Evolutionary conservation across 805 yeast species (phyloP).

Genomic region (Saccharomycopsis sp.): DNA sequence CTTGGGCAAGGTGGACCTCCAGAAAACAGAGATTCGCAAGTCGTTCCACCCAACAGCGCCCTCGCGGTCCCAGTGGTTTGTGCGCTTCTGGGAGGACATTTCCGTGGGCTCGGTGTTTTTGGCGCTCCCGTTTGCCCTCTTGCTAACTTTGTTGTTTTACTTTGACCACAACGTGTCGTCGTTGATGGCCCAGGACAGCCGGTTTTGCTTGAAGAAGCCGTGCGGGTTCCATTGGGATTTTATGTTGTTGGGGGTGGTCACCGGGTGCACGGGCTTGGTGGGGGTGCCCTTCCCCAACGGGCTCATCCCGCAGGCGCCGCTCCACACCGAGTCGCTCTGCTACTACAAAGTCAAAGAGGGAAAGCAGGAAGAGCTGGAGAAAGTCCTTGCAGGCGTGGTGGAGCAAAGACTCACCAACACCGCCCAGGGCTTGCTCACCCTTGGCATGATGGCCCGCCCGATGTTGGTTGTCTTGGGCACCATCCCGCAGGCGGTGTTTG

Average conservation of each 20-base stretch:
- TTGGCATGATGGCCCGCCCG: constrained; percentile 88
- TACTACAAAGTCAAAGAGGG: constrained; percentile 24
- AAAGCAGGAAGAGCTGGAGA: constrained; percentile 12
- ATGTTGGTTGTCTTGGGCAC: constrained; percentile 67
- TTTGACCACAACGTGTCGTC: constrained; percentile 96
- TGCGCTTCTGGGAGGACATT: constrained; percentile 62
- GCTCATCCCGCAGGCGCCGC: constrained; percentile 91
- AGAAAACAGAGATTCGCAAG: constrained; percentile 56
- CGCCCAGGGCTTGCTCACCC: constrained; percentile 71
- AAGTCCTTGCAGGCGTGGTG: constrained; percentile 46
- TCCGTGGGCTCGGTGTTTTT: constrained; percentile 70
- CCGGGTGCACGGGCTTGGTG: constrained; percentile 76
- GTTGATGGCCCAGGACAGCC: constrained; percentile 79
- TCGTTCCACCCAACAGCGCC: constrained; percentile 69
- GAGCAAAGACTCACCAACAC: constrained; percentile 87
- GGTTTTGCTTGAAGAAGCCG: constrained; percentile 77
- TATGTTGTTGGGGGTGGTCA: constrained; percentile 71
- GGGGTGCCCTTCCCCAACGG: constrained; percentile 98
- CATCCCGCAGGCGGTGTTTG: constrained; percentile 87
- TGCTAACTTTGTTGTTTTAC: constrained; percentile 76
- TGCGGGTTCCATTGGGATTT: constrained; percentile 92
- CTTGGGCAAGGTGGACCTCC: constrained; percentile 36
- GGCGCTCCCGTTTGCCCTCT: constrained; percentile 87
- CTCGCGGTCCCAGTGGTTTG: constrained; percentile 50
- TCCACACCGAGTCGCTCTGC: constrained; percentile 64